Percentiles rank a stretch among this genome's conserved stretches.
Evolutionary conservation across 2,329 filamentous ascomycete genomes (phyloP).

Genomic region (Fusarium duplospermum): DNA sequence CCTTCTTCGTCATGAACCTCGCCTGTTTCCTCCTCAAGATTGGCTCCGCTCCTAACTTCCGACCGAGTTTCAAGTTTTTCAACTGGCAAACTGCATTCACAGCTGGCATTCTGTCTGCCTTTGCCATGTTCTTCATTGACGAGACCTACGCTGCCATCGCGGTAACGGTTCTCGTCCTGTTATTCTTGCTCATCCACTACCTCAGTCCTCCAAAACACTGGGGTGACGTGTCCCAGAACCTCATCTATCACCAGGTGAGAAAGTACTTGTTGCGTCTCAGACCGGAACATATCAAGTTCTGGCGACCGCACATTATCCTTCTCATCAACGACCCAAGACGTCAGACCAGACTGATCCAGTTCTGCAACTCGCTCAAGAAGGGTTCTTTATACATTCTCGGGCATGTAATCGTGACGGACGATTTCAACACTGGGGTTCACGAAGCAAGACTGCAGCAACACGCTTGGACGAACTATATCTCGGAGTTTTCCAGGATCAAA

Average conservation of each 20-base stretch:
- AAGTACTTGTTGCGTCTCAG: constrained; percentile 87
- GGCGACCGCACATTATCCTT: constrained; percentile 88
- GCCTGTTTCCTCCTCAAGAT: constrained; percentile 90
- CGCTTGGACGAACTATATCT: constrained; percentile 86
- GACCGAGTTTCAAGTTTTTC: constrained; percentile 90
- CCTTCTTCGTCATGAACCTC: constrained; percentile 88
- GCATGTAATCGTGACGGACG: constrained; percentile 87
- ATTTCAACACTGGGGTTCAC: constrained; percentile 81
- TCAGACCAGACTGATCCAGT: constrained; percentile 86
- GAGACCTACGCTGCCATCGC: constrained; percentile 82
- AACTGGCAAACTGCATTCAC: constrained; percentile 84
- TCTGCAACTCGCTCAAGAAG: constrained; percentile 92
- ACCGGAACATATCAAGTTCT: constrained; percentile 93
- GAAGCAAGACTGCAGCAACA: constrained; percentile 85
- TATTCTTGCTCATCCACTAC: constrained; percentile 89
- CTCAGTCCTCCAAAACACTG: constrained; percentile 86
- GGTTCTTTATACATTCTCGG: constrained; percentile 86
- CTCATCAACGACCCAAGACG: constrained; percentile 85
- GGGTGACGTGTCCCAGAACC: constrained; percentile 89
- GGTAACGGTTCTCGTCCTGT: constrained; percentile 76
- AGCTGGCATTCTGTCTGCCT: constrained; percentile 80
- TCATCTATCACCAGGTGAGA: constrained; percentile 87
- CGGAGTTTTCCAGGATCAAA: constrained; percentile 85
- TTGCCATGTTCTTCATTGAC: constrained; percentile 92
- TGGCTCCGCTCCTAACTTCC: constrained; percentile 88